Base-by-base conservation (phyloP, 768 basidiomycete genomes). In the Paxillus rubicundulus region DNA sequence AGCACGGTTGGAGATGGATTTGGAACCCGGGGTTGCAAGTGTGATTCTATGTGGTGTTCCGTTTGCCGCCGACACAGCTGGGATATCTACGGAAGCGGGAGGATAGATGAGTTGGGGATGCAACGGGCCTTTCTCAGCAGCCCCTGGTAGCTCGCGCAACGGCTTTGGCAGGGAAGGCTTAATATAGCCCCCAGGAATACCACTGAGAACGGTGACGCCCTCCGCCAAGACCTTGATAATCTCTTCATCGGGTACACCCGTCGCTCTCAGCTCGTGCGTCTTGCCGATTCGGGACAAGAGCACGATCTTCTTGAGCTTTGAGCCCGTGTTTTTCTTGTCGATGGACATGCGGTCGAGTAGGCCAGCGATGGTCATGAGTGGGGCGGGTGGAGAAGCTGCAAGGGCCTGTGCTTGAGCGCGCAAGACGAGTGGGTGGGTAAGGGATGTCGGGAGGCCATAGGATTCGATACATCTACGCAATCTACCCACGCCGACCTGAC, bases 281-380 rank as follows among this genome's bases (percentile, higher is more conserved):
- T 85, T 86, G 46, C 97, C 97, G 59, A 99, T 98, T 54, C 84
- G 80, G 40, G 87, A 87, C 37, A 98, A 79, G 41, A 99, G 78
- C 48, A 98, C 97, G 54, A 98, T 81, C 74, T 96, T 98, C 77
- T 98, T 99, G 46, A 65, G 53, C 65, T 85, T 85, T 2, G 80
- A 71, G 0, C 96, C 95, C 53, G 86, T 86, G 68, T 98, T 98
- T 79, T 99, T 98, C 78, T 99, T 99, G 79, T 99, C 95, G 55
- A 96, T 82, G 53, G 78, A 82, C 96, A 98, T 98, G 65, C 96
- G 87, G 67, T 97, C 92, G 37, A 98, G 79, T 10, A 99, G 77
- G 14, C 82, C 80, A 45, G 89, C 84, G 49, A 95, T 86, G 14
- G 85, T 85, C 27, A 66, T 52, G n/a, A 47, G 47, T 1, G 64